Evolutionary conservation across 2,329 filamentous ascomycete genomes (phyloP).

Genomic region (Fusarium denticulatum): DNA sequence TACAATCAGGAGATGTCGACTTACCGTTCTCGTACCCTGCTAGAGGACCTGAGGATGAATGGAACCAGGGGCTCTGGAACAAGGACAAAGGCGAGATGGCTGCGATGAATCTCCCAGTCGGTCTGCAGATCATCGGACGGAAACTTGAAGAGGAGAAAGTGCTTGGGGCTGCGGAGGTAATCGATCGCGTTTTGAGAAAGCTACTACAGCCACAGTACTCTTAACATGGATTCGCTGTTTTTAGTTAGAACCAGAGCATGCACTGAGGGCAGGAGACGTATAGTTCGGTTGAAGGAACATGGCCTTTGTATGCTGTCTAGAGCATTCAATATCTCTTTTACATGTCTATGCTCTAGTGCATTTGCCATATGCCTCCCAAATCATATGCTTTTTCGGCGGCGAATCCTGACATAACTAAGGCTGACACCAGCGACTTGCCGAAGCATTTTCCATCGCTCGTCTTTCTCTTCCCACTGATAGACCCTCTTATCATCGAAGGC

Average conservation of each 20-base stretch:
- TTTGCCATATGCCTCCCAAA: no score
- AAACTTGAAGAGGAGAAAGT: slow-evolving; percentile 3
- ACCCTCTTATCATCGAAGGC: background rate
- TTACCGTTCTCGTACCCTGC: background rate
- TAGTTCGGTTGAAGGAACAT: background rate
- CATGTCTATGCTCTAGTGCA: background rate
- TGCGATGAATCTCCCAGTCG: background rate
- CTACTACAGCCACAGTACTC: background rate
- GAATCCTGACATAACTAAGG: background rate
- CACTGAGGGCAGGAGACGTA: background rate
- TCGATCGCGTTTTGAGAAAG: background rate
- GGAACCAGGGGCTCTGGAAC: background rate
- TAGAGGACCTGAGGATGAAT: background rate
- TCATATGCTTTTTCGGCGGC: background rate
- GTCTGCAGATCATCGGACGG: background rate
- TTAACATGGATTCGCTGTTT: background rate
- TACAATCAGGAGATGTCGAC: background rate
- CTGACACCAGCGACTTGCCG: background rate
- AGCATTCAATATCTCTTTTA: background rate
- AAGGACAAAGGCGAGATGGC: background rate
- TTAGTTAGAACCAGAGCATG: background rate
- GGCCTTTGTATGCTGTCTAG: background rate
- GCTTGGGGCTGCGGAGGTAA: background rate
- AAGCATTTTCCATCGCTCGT: background rate
- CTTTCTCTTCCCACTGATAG: background rate